Base-by-base conservation (phyloP, 148 eudicot genomes). In the Euryodendron excelsum region DNA sequence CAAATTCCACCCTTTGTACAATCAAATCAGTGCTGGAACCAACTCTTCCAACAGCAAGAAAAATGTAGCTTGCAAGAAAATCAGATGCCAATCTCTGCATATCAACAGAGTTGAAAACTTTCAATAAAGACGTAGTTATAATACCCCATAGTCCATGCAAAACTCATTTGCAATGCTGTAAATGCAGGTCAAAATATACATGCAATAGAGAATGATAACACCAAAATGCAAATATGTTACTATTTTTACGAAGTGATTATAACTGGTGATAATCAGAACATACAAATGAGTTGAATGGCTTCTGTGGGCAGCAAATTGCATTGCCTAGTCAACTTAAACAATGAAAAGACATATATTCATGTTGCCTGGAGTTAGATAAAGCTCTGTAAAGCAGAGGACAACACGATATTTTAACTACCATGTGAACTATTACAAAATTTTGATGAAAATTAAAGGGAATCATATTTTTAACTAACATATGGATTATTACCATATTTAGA, bases 21-120 rank as follows among this genome's bases (percentile, higher is more conserved):
- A 88, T 88, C 79, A 88, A 79, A 78, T 88, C 89, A 52, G 91
- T 86, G 71, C 91, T 88, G 20, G 91, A 88, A 61, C 89, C 91
- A 73, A 88, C 91, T 80, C 91, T 80, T 68, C 91, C 91, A 78
- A 88, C 91, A 75, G 91, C 89, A 80, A 88, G 71, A 76, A 88
- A 88, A 12, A 88, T 81, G 63, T 88, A 88, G 36, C 58, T 82
- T 41, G 91, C 69, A 21, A 88, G 87, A 82, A 88, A 88, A 71
- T 88, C 91, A 75, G 91, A 77, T 28, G 91, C 91, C 86, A 88
- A 65, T 80, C 85, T 82, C 89, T 88, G 87, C 84, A 83, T 65
- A 67, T 39, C 76, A 79, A 59, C 18, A 37, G 20, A 81, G 48
- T 27, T 48, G 31, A 48, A 20, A 63, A 28, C 4, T 31, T 69